Base-by-base conservation (phyloP, 768 basidiomycete species). In the Serendipita sp. region DNA sequence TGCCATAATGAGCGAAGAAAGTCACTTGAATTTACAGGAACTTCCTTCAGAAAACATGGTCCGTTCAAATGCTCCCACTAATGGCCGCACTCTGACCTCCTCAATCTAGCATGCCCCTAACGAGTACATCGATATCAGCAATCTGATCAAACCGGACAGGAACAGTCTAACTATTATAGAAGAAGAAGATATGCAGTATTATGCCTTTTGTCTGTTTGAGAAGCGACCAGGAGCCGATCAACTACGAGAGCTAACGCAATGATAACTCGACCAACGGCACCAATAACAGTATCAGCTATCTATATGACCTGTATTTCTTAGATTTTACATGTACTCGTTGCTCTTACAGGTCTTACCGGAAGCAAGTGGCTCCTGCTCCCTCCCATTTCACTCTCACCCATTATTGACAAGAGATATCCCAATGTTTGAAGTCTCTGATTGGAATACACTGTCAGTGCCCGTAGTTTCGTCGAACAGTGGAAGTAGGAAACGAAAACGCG, bases 401-500 rank as follows among this genome's bases (percentile, higher is more conserved):
- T 60, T 4, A 10, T 18, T 10, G 37, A 60, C 8, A 60, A 41
- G 7, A 7, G 41, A 41, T 60, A 35, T 1, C 56, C 28, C 56
- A 30, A 32, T 41, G 41, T 60, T 60, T 34, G 16, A 24, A 28
- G 56, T 60, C 32, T 60, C 56, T 35, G 62, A 28, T 37, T 66
- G 66, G 66, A 34, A 32, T 24, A 38, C 38, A 11, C 47, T 38
- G 3, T 30, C 65, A 37, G 18, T 15, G 15, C 32, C 63, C n/a
- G 63, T 32, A n/a, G 63, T 46, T 13, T 65, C 65, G 5, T 3
- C n/a, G 30, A 38, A 13, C 28, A 34, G 8, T 15, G 41, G 41
- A 32, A 51, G 48, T 8, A 83, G 79, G 70, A 87, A 83, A 68
- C 81, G 83, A 48, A 82, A 84, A 70, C 78, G 80, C 41, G 66